These are phyloP conservation scores for Boletus rex-veris DNA, from an alignment of 768 basidiomycete genomes.

Conservation along the genomic window DNA sequence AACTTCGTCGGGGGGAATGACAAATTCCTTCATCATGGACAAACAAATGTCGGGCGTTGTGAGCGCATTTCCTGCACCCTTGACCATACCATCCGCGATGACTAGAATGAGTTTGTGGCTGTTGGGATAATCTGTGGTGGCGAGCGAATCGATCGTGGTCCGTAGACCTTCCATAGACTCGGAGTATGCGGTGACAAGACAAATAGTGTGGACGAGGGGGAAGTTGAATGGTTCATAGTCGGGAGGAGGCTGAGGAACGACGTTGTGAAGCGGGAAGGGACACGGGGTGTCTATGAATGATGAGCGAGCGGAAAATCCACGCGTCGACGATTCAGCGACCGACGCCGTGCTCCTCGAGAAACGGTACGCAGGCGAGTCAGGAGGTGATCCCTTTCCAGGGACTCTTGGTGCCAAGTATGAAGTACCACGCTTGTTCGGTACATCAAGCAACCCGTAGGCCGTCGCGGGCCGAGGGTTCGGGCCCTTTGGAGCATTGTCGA, in stretches of 20 bases:
- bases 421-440: constrained; percentile 58
- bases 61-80: constrained; percentile 84
- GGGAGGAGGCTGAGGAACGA: constrained; percentile 87
- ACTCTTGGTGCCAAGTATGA: constrained; percentile 42
- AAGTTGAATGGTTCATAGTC: constrained; percentile 97
- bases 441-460: constrained; percentile 64
- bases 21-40: constrained; percentile 95
- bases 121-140: constrained; percentile 98
- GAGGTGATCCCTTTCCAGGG: constrained; percentile 57
- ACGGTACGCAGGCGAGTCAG: constrained; percentile 65
- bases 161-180: constrained; percentile 95
- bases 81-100: constrained; percentile 98
- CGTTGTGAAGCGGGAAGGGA: constrained; percentile 88
- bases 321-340: constrained; percentile 44
- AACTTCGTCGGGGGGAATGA: constrained; percentile 77
- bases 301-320: constrained; percentile 35
- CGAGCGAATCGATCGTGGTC: constrained; percentile 96
- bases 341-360: constrained; percentile 83
- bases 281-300: constrained; percentile 70
- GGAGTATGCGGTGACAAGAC: constrained; percentile 97
- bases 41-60: constrained; percentile 94
- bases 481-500: constrained; percentile 57
- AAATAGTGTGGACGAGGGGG: constrained; percentile 90
- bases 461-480: constrained; percentile 54
- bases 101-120: constrained; percentile 94